Percentiles rank a stretch among this genome's conserved stretches.
Conservation (phyloP, 305 asterid species). For the Rubia peregrina region DNA sequence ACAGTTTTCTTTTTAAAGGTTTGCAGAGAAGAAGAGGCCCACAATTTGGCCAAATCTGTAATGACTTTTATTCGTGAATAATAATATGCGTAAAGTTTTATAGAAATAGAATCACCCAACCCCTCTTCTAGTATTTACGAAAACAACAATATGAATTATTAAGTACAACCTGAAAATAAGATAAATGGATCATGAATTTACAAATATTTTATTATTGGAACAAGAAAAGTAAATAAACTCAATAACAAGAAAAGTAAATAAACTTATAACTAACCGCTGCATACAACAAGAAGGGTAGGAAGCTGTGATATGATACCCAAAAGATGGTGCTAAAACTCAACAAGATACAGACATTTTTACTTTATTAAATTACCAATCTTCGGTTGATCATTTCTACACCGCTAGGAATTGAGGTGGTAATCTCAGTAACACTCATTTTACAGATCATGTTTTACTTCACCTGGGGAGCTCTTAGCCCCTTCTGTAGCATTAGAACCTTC, state of each 20-base stretch:
- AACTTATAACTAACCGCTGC: background rate
- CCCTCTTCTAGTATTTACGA: too few relatives aligned
- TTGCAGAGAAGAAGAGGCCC: too few relatives aligned
- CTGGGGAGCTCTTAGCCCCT: conserved; percentile 21
- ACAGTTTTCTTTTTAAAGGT: too few relatives aligned
- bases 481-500: conserved; percentile 32
- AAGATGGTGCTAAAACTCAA: background rate
- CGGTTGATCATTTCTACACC: background rate
- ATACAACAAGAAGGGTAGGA: conserved; percentile 4
- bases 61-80: too few relatives aligned
- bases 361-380: conserved; percentile 6
- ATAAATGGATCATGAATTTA: background rate
- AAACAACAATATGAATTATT: background rate
- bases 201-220: background rate
- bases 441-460: conserved; percentile 63
- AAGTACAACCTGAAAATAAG: background rate
- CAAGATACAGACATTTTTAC: background rate
- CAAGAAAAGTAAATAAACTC: background rate
- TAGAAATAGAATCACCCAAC: too few relatives aligned
- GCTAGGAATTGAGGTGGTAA: background rate
- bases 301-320: background rate
- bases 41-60: too few relatives aligned
- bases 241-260: background rate
- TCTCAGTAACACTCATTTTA: conserved; percentile 23
- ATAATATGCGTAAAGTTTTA: too few relatives aligned